Percentiles rank a stretch among this genome's conserved stretches.
These are phyloP conservation scores for Acmispon strigosus DNA, from an alignment of 306 rosid species.

Conservation along the genomic window DNA sequence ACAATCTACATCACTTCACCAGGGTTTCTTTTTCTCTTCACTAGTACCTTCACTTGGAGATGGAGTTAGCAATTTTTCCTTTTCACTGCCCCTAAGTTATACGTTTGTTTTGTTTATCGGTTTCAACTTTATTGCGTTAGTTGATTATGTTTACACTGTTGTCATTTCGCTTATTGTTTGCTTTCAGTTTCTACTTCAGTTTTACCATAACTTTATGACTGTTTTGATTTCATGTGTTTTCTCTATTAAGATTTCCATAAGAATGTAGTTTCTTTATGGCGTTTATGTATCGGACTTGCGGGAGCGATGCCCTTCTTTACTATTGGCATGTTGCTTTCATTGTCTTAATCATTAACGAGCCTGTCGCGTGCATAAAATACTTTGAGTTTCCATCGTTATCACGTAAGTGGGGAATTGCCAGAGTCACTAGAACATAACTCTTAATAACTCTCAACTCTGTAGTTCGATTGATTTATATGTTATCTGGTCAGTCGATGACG, in stretches of 20 bases:
- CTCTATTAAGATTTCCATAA: neutral
- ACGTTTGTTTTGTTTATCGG: neutral
- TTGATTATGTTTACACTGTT: too few species aligned
- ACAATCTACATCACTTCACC: neutral
- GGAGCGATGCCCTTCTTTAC: neutral
- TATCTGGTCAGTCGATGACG: neutral
- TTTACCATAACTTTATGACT: neutral
- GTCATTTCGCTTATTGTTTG: neutral
- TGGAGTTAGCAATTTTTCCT: too few species aligned
- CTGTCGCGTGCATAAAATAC: neutral
- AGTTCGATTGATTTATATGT: neutral
- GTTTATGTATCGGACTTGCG: neutral
- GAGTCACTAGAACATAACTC: neutral
- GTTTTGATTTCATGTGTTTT: neutral
- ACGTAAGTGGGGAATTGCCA: neutral
- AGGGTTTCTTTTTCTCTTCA: constrained; percentile 15
- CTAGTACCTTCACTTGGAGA: neutral
- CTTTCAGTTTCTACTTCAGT: neutral
- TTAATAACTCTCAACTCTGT: too few species aligned
- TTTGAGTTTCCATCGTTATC: neutral
- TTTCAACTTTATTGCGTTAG: too few species aligned
- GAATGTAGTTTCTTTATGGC: neutral
- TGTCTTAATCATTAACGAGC: neutral
- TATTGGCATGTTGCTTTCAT: neutral
- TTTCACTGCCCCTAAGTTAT: neutral